Evolutionary conservation across 257 asterid genomes (phyloP), one percentile per base, ranked within the genome.

Genomic region (Solanum peruvianum): DNA sequence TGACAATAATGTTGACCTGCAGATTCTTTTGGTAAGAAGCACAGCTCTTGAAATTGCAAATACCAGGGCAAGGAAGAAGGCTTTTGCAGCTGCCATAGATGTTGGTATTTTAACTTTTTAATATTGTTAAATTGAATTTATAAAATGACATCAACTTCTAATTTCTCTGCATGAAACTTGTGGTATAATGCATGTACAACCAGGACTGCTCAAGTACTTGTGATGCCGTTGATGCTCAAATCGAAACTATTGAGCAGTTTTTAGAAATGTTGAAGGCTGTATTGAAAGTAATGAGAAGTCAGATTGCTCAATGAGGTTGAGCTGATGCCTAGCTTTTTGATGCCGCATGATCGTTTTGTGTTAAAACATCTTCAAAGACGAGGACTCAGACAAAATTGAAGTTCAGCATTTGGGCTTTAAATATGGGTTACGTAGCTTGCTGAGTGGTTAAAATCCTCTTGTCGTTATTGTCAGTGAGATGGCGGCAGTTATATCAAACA

Each of bases 21-120:
- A 88, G 90, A 35, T 71, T 52, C 78, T 83, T 25, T 37, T 88
- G 52, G 87, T 85, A 62, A 86, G 87, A 86, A 66, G 72, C 52
- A 82, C 80, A 39, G 90, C 87, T 44, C 64, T 89, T 71, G 87
- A 85, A 29, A 33, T 49, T 72, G 89, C 58, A 62, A 87, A 87
- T 72, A 89, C 91, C 67, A 89, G 91, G 41, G 89, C 87, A 56
- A 70, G 91, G 88, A 84, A 42, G 80, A 85, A 82, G 78, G 88
- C 89, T 78, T 81, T 89, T 25, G 18, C 41, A 45, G 42, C 58
- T 10, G 89, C 91, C 39, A 64, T 78, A 81, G 75, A 87, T 58
- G 91, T 89, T 56, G n/a, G 90, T 88, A 72, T 62, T 88, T 82
- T 20, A 39, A 86, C 37, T 82, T 35, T 49, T 35, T 49, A 58